A percentile compares a stretch with the other conserved stretches of the same genome.
Conservation (phyloP, 371 early-diverging fungal species). For the Syncephalastrum sp. region DNA sequence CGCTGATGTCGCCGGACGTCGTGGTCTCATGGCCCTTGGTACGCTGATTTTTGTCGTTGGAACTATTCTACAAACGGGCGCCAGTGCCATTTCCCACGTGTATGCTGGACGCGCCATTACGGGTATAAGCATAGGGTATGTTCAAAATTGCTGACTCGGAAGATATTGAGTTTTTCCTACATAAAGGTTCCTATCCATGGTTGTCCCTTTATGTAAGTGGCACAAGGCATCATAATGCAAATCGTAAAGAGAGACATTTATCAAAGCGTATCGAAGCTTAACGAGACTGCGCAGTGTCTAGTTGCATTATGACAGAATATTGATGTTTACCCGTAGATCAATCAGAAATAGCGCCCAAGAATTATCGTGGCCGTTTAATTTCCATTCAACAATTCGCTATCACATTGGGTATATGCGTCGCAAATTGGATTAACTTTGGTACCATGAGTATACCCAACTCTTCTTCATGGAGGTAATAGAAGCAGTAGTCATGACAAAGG, state of each 20-base stretch:
- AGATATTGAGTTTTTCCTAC: background rate
- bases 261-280: no score
- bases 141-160: slow-evolving; percentile 5
- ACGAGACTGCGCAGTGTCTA: no score
- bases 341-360: slow-evolving; percentile 85
- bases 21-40: slow-evolving; percentile 69
- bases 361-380: slow-evolving; percentile 84
- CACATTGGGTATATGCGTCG: slow-evolving; percentile 52
- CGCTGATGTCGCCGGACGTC: slow-evolving; percentile 77
- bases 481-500: background rate
- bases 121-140: slow-evolving; percentile 85
- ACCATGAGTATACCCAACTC: slow-evolving; percentile 24
- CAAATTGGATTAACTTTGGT: slow-evolving; percentile 44
- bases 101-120: slow-evolving; percentile 75
- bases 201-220: slow-evolving; percentile 77
- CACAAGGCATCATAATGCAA: background rate
- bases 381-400: slow-evolving; percentile 91
- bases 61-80: slow-evolving; percentile 68
- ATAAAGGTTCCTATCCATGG: slow-evolving; percentile 69
- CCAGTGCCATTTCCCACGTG: slow-evolving; percentile 53
- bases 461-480: slow-evolving; percentile 53
- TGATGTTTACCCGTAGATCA: slow-evolving; percentile 51
- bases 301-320: no score
- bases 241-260: no score
- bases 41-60: slow-evolving; percentile 74